Percentiles rank a stretch among this genome's conserved stretches.
Evolutionary conservation across 805 yeast species (phyloP).

Genomic region (Wickerhamiella qilinensis): DNA sequence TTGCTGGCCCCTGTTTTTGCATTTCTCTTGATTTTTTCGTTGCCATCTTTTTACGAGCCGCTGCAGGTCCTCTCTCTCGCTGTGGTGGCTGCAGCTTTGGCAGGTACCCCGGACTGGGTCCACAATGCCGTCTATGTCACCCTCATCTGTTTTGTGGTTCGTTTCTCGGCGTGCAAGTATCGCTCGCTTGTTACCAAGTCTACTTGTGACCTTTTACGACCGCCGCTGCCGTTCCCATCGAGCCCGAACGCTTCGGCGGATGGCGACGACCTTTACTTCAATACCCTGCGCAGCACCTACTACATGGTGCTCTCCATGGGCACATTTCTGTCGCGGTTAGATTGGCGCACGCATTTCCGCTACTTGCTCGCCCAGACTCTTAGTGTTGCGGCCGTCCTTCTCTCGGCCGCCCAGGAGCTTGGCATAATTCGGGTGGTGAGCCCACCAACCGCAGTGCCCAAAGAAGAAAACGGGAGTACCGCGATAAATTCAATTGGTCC

Average conservation of each 20-base stretch:
- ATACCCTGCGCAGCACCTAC: background rate
- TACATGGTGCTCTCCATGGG: background rate
- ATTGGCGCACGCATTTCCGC: constrained; percentile 12
- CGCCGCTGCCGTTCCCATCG: too few relatives aligned
- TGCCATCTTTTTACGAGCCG: background rate
- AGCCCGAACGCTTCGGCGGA: too few relatives aligned
- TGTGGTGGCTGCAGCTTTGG: background rate
- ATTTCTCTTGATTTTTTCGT: background rate
- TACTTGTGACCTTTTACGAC: too few relatives aligned
- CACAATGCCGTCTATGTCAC: background rate
- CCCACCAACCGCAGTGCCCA: too few relatives aligned
- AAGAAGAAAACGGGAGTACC: too few relatives aligned
- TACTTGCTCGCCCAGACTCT: constrained; percentile 19
- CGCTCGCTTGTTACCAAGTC: too few relatives aligned
- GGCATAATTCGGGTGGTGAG: too few relatives aligned
- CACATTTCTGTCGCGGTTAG: background rate
- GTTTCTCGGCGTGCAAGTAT: too few relatives aligned
- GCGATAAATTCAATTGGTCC: too few relatives aligned
- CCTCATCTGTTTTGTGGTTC: too few relatives aligned
- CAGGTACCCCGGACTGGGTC: background rate
- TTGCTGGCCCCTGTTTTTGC: background rate
- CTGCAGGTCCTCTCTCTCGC: background rate
- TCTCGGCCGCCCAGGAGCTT: constrained; percentile 8
- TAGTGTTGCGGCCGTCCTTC: constrained; percentile 16
- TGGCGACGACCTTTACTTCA: background rate